Percentiles rank a stretch among this genome's conserved stretches.
Conservation (phyloP, 2,329 filamentous ascomycete genomes). For the Cryphonectria radicalis region DNA sequence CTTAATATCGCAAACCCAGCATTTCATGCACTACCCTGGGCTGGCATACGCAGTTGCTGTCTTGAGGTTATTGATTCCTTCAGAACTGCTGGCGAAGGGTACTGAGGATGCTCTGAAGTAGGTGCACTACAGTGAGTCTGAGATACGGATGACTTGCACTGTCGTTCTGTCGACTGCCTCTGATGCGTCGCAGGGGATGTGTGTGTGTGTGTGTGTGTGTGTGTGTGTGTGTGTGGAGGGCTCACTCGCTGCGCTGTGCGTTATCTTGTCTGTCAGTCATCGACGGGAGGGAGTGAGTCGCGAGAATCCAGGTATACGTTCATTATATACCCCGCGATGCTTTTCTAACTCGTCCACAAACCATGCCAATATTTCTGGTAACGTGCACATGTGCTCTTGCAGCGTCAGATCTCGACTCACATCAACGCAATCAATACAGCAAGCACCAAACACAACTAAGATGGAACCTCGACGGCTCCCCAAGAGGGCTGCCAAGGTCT, state of each 20-base stretch:
- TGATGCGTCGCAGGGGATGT: neutral
- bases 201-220: neutral
- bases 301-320: neutral
- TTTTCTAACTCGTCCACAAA: neutral
- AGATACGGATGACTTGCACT: neutral
- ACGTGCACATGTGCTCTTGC: neutral
- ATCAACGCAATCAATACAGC: neutral
- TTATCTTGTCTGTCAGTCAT: constrained; percentile 5
- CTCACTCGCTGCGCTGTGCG: neutral
- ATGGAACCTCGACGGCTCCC: neutral
- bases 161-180: neutral
- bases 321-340: neutral
- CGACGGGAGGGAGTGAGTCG: neutral
- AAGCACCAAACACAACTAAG: neutral
- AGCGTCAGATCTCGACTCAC: neutral
- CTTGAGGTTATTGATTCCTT: neutral
- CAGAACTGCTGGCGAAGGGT: neutral
- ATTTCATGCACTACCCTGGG: neutral
- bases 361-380: neutral
- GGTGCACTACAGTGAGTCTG: neutral
- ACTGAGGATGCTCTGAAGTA: neutral
- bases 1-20: constrained; percentile 3
- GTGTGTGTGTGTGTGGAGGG: neutral
- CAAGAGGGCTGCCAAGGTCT: neutral
- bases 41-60: neutral